These are phyloP conservation scores for Anisodus acutangulus DNA, from an alignment of 257 asterid genomes.

Conservation along the genomic window DNA sequence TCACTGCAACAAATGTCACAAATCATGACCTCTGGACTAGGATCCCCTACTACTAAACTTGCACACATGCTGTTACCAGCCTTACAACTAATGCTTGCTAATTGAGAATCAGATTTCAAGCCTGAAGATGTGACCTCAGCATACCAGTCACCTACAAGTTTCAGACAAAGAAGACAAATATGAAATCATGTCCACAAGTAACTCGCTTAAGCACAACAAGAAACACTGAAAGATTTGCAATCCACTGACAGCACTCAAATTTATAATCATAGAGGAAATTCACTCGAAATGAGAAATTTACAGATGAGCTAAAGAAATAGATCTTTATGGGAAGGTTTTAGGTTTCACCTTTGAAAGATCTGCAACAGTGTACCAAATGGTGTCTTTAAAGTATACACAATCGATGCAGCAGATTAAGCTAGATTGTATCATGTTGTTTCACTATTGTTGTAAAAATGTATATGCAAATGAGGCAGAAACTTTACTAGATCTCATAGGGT, in stretches of 20 bases:
- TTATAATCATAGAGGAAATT: conserved; percentile 21
- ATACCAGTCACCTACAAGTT: conserved; percentile 18
- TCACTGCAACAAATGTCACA: conserved; percentile 85
- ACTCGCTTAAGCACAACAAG: conserved; percentile 25
- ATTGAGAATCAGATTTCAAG: conserved; percentile 36
- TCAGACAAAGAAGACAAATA: conserved; percentile 14
- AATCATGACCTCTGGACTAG: conserved; percentile 50
- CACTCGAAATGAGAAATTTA: not conserved
- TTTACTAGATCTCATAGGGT: not conserved
- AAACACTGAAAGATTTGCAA: conserved; percentile 14
- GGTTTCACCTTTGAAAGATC: not conserved
- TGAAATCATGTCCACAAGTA: conserved; percentile 28
- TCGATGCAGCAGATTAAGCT: not conserved
- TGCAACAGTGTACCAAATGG: not conserved
- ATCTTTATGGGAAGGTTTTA: not conserved
- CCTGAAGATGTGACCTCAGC: conserved; percentile 33
- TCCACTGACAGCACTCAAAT: conserved; percentile 18
- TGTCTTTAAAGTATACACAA: not conserved
- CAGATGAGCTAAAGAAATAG: not conserved
- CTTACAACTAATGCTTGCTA: conserved; percentile 48
- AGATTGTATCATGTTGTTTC: not conserved
- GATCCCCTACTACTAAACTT: conserved; percentile 52
- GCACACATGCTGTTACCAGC: conserved; percentile 68
- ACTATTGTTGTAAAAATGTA: not conserved
- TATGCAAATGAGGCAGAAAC: not conserved